Base-by-base conservation (phyloP, 1,284 basidiomycete genomes). In the Ustilago cynodontis region DNA sequence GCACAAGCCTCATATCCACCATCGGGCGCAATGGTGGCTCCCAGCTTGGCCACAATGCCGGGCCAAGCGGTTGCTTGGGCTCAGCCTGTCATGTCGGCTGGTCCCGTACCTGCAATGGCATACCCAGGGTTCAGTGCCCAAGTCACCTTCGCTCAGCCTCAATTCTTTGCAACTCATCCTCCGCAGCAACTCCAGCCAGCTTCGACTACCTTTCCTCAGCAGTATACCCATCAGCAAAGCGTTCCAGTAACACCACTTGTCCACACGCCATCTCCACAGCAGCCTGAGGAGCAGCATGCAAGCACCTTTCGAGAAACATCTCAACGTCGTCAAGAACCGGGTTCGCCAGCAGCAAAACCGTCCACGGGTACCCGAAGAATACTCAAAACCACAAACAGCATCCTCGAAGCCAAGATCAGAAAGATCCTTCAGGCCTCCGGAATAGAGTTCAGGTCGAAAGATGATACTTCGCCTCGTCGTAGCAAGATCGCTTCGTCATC, bases 111-210 rank as follows among this genome's bases (percentile, higher is more conserved):
- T 0, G 41, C 59, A 1, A 39, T 74, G 8, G 59, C 66, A 6
- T 74, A 74, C 31, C 71, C 71, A 2, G 66, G 66, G n/a, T 74
- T 74, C 56, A 66, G 59, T 20, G 55, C 71, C n/a, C 61, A 66
- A 4, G 63, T 74, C 52, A 70, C 63, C 26, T 74, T 74, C 45
- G 59, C 71, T 18, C 71, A 69, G 33, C 66, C 71, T 33, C 71
- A 74, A 35, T 70, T 74, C 49, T 74, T 65, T 13, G 47, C 71
- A 8, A 53, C 66, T 9, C 63, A 60, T n/a, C 61, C 65, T 3
- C 61, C 59, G 18, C 41, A 54, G 22, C 41, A 54, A 22, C 41
- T 72, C 9, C 65, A 50, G 6, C 41, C 64, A 26, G 33, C 28
- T 8, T 26, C 50, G 9, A 56, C 51, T 24, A n/a, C 64, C 1